Evolutionary conservation across 345 rosid genomes (phyloP).

Genomic region (Rubroshorea leprosula): DNA sequence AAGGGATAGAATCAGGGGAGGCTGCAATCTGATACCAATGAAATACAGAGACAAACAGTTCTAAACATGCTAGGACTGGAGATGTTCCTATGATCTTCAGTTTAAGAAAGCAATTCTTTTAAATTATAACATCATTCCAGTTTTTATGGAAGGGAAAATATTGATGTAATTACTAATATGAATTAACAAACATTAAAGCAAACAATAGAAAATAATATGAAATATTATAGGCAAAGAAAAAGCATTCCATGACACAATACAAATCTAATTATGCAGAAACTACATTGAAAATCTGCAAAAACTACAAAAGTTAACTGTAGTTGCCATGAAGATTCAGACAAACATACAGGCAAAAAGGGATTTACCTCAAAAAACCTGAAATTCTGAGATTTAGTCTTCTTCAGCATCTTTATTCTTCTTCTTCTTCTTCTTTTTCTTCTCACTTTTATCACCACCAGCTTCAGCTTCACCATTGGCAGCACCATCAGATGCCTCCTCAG

Average conservation of each 20-base stretch:
- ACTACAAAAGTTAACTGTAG: conserved; percentile 3
- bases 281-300: conserved; percentile 14
- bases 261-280: conserved; percentile 1
- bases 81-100: no score
- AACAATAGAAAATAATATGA: not conserved
- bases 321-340: not conserved
- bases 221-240: not conserved
- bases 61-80: no score
- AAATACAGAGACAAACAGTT: no score
- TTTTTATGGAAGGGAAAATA: no score
- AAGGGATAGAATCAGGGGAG: no score
- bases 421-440: conserved; percentile 70
- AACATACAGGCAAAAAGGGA: not conserved
- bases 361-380: not conserved
- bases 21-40: no score
- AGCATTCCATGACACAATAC: conserved; percentile 14
- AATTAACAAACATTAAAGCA: not conserved
- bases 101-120: no score
- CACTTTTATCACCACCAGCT: conserved; percentile 42
- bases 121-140: no score
- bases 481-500: conserved; percentile 26
- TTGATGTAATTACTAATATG: no score
- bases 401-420: conserved; percentile 48
- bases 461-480: conserved; percentile 34
- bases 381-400: conserved; percentile 8